Base-by-base conservation (phyloP, 176 grass and related monocot species). In the Ananas comosus region DNA sequence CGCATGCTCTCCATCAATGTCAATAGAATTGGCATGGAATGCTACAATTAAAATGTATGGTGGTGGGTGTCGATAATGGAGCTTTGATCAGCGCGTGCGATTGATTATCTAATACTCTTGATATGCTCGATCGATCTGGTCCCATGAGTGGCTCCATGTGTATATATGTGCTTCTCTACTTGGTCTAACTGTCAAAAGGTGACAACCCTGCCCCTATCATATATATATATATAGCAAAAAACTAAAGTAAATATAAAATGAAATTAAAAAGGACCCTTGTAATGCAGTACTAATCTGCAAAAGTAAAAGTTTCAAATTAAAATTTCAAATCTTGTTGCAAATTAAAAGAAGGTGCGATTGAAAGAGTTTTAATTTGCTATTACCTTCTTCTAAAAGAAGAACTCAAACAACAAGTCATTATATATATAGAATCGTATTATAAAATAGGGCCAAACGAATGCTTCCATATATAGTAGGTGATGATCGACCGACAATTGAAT, bases 1-100 rank as follows among this genome's bases (percentile, higher is more conserved):
- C 68, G 49, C 50, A 13, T 70, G 68, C 68, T 24, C 23, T 50
- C 23, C 52, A 27, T 70, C 68, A 70, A 19, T 70, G 49, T 53
- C 50, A 28, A 13, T 51, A 18, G 16, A 53, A 22, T 17, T 6
- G 67, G 67, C 12, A 24, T 19, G 1, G 19, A 52, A 18, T 47
- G 49, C n/a, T 6, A 52, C 17, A 13, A 69, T 23, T 23, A 23
- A 23, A 23, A 23, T 23, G 22, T 23, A 23, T 1, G 22, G 22
- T 23, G 22, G 22, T 1, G 22, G 22, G 22, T 23, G 1, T 23
- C 22, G 22, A 23, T 51, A n/a, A 51, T 14, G 12, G 67, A 59
- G 67, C 12, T 52, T 70, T 18, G 23, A 18, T 21, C 48, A 70
- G 19, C 49, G 24, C 67, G 29, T 33, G 33, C 5, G 6, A 42